These are phyloP conservation scores for Mycena galericulata DNA, from an alignment of 768 basidiomycete genomes.

Conservation along the genomic window DNA sequence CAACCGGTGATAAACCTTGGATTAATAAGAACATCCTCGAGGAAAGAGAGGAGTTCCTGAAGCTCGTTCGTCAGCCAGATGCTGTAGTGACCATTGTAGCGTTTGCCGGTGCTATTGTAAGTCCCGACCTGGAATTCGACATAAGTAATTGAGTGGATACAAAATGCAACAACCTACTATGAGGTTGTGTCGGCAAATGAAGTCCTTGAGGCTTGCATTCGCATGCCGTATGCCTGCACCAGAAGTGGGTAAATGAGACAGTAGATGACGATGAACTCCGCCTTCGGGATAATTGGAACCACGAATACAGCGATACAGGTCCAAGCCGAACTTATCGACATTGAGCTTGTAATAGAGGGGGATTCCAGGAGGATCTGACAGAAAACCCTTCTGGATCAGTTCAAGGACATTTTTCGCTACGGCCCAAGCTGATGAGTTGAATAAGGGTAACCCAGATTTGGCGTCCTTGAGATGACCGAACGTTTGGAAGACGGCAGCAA, in stretches of 20 bases:
- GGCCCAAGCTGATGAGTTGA: slow-evolving; percentile 28
- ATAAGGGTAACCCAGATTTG: slow-evolving; percentile 30
- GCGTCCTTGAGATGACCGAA: slow-evolving; percentile 41
- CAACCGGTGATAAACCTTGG: neutral
- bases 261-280: slow-evolving; percentile 48
- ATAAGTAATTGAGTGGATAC: neutral
- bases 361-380: slow-evolving; percentile 49
- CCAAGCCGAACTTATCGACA: slow-evolving; percentile 38
- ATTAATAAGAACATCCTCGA: neutral
- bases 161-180: neutral
- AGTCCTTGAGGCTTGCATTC: slow-evolving; percentile 38
- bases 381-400: slow-evolving; percentile 36
- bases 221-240: slow-evolving; percentile 39
- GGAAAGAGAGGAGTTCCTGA: neutral
- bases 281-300: slow-evolving; percentile 52
- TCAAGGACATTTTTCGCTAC: slow-evolving; percentile 36
- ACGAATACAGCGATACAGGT: slow-evolving; percentile 42
- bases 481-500: slow-evolving; percentile 30
- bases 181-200: slow-evolving; percentile 47
- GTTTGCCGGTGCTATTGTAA: slow-evolving; percentile 33
- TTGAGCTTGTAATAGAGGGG: slow-evolving; percentile 36
- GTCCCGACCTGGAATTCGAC: slow-evolving; percentile 38
- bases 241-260: slow-evolving; percentile 35
- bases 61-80: slow-evolving; percentile 1
- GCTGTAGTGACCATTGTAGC: slow-evolving; percentile 6